Evolutionary conservation across 306 rosid species (phyloP), one percentile per base, ranked within the genome.

Genomic region (Prunus mongolica): DNA sequence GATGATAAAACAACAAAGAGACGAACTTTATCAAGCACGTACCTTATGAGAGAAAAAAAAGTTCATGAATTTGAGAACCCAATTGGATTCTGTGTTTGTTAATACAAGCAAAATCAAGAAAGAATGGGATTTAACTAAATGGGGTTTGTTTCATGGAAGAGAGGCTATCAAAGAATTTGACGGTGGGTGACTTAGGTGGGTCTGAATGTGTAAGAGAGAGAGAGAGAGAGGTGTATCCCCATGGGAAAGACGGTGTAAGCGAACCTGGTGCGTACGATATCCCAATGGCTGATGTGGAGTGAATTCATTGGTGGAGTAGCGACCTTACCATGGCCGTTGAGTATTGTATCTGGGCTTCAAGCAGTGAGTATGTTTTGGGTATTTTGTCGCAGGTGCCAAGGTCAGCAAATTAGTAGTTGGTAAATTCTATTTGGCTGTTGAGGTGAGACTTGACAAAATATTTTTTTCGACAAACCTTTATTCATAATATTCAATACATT

Each of bases 181-280:
- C 74, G 77, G 77, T 76, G 82, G 67, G 84, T 54, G 84, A 76
- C 84, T 80, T 80, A 60, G 81, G 82, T 80, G 81, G 82, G 77
- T 73, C 77, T 73, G 69, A 45, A 73, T 61, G 69, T 70, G 69
- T 68, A 44, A 18, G 65, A 52, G 61, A 71, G 76, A 27, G 25
- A 24, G n/a, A 50, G 46, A 13, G 69, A 67, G 67, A 51, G 74
- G 34, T 27, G 46, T 60, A 61, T 73, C 63, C 77, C 63, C 83
- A 75, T 77, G 83, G 74, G 76, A 76, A 75, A 64, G 66, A 79
- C 71, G 77, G 77, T 65, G 69, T 74, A 65, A 9, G 56, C 55
- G 73, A 73, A 70, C 74, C 84, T 28, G 70, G 64, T 69, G 71
- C 72, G 68, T 68, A 52, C 73, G 79, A 54, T 56, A 74, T 4